phyloP scores from a whole-genome alignment of 345 rosid species.

The Acer saccharum region DNA sequence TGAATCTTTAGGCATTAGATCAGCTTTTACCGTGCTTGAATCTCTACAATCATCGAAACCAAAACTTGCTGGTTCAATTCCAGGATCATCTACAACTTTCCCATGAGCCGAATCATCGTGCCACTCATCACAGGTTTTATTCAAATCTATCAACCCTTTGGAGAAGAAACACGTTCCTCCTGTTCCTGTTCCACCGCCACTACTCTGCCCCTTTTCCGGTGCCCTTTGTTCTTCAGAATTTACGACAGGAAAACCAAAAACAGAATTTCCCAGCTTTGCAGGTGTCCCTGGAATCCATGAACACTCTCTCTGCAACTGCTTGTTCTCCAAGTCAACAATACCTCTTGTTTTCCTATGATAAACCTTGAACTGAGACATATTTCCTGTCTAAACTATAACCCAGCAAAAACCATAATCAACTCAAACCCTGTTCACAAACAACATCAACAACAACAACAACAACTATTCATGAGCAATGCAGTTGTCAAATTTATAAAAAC shows the following conservation, averaged over 20 bases:
- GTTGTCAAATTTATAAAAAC: neutral
- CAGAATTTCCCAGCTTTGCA: neutral
- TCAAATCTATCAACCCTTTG: slow-evolving; percentile 17
- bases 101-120: neutral
- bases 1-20: neutral
- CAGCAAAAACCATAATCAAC: neutral
- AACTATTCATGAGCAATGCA: neutral
- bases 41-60: neutral
- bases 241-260: neutral
- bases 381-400: neutral
- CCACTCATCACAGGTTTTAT: neutral
- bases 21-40: neutral
- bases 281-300: slow-evolving; percentile 28
- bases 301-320: neutral
- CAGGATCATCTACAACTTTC: neutral
- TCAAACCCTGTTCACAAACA: neutral
- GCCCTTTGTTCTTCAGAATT: neutral
- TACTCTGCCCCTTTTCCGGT: neutral
- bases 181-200: neutral
- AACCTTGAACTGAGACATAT: neutral
- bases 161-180: neutral
- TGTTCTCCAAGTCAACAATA: neutral
- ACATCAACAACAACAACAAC: neutral
- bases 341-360: neutral
- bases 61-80: neutral